Evolutionary conservation across 345 rosid genomes (phyloP).

Genomic region (Arabidopsis arenosa): DNA sequence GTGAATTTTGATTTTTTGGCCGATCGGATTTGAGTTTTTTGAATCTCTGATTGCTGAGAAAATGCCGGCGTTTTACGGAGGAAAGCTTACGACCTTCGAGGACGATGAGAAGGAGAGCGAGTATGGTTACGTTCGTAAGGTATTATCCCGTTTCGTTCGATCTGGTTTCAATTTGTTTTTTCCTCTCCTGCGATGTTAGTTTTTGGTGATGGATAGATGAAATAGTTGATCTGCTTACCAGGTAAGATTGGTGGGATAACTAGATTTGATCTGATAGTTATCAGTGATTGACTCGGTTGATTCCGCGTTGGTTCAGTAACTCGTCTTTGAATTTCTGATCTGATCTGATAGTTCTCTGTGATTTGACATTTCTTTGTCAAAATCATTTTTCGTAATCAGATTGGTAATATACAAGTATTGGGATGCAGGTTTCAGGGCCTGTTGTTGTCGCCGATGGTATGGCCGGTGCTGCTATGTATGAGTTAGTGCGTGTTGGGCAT

Average conservation of each 20-base stretch:
- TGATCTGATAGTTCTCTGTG: slow-evolving; percentile 30
- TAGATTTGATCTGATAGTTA: slow-evolving; percentile 29
- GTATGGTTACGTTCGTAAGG: slow-evolving; percentile 99
- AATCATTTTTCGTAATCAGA: slow-evolving; percentile 2
- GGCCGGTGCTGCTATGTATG: slow-evolving; percentile 99
- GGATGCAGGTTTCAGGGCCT: slow-evolving; percentile 93
- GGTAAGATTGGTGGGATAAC: slow-evolving; percentile 22
- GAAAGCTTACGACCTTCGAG: slow-evolving; percentile 88
- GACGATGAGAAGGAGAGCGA: slow-evolving; percentile 98
- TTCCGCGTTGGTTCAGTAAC: background rate
- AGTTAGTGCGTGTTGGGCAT: slow-evolving; percentile 97
- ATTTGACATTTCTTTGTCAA: slow-evolving; percentile 13
- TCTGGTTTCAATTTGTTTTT: slow-evolving; percentile 24
- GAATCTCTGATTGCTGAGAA: slow-evolving; percentile 30
- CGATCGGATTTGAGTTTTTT: slow-evolving; percentile 25
- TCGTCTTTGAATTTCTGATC: slow-evolving; percentile 28
- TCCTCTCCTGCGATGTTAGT: slow-evolving; percentile 3
- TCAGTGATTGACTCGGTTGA: slow-evolving; percentile 28
- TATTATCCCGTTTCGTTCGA: slow-evolving; percentile 39
- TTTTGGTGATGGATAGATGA: slow-evolving; percentile 14
- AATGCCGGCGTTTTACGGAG: slow-evolving; percentile 91
- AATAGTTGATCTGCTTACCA: slow-evolving; percentile 21
- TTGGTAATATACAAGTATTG: slow-evolving; percentile 25
- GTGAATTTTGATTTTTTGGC: slow-evolving; percentile 13
- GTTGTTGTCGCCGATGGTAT: slow-evolving; percentile 99